phyloP scores from a whole-genome alignment of 768 basidiomycete genomes.

The Daedaleopsis sinensis region DNA sequence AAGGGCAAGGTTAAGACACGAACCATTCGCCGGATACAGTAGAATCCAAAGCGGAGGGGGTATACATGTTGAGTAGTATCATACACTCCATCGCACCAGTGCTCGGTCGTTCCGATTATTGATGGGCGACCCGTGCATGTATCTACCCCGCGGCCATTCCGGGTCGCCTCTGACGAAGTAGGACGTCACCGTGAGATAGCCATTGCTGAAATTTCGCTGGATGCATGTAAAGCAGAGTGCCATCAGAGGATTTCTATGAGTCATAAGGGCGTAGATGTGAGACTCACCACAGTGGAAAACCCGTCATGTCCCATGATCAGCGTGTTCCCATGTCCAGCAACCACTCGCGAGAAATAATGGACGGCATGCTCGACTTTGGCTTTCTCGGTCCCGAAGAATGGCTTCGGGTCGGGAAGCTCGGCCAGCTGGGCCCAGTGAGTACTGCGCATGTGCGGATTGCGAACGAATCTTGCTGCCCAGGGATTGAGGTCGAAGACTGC shows the following conservation, averaged over 20 bases:
- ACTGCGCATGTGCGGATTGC: not conserved
- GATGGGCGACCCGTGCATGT: too few relatives aligned
- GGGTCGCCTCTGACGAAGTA: not conserved
- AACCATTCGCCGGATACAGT: too few relatives aligned
- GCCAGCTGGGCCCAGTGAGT: not conserved
- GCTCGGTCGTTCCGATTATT: too few relatives aligned
- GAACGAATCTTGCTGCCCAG: not conserved
- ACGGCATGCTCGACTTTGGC: not conserved
- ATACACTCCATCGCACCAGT: too few relatives aligned
- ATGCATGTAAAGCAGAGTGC: too few relatives aligned
- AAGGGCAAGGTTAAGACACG: too few relatives aligned
- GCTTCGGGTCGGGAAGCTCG: not conserved
- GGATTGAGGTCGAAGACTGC: not conserved
- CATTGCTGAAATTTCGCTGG: not conserved
- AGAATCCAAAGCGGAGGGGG: too few relatives aligned
- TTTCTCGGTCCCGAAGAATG: not conserved
- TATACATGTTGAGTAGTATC: too few relatives aligned
- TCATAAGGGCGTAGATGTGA: not conserved
- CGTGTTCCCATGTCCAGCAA: not conserved
- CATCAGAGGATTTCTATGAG: too few relatives aligned
- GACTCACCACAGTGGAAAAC: not conserved
- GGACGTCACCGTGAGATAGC: conserved; percentile 7
- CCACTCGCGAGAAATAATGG: not conserved
- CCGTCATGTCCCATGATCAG: not conserved
- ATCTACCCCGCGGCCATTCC: too few relatives aligned